Evolutionary conservation across 1,139 yeast genomes (phyloP).

Genomic region (Geotrichum klebahnii): DNA sequence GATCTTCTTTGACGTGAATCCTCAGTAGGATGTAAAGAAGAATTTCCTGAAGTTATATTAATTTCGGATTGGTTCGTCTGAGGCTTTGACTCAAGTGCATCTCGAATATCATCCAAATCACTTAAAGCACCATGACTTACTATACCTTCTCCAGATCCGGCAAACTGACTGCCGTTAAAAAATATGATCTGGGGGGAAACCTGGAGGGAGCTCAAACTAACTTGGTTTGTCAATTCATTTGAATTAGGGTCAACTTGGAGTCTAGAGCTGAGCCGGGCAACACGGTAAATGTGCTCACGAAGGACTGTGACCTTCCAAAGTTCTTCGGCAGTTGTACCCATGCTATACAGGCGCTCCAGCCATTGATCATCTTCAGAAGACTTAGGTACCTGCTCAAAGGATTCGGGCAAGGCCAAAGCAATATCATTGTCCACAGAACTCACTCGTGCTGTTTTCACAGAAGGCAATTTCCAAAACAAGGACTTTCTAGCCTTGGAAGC

Average conservation of each 20-base stretch:
- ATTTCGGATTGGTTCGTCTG: background rate
- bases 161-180: slow-evolving; percentile 10
- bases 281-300: slow-evolving; percentile 62
- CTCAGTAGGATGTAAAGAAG: background rate
- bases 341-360: slow-evolving; percentile 61
- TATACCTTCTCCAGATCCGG: slow-evolving; percentile 6
- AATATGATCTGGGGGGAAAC: slow-evolving; percentile 3
- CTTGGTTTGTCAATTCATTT: slow-evolving; percentile 5
- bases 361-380: slow-evolving; percentile 65
- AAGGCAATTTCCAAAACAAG: slow-evolving; percentile 67
- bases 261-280: slow-evolving; percentile 43
- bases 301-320: slow-evolving; percentile 77
- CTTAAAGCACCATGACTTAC: background rate
- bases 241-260: slow-evolving; percentile 9
- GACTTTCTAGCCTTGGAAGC: slow-evolving; percentile 62
- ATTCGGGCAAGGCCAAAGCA: slow-evolving; percentile 20
- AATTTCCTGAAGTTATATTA: background rate
- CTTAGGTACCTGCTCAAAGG: slow-evolving; percentile 21
- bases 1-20: background rate
- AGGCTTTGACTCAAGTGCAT: background rate
- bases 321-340: slow-evolving; percentile 69
- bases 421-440: slow-evolving; percentile 31
- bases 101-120: slow-evolving; percentile 17
- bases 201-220: slow-evolving; percentile 2
- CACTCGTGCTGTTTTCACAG: slow-evolving; percentile 43